Percentiles rank a stretch among this genome's conserved stretches.
Evolutionary conservation across 2,329 filamentous ascomycete genomes (phyloP).

Genomic region (Colletotrichum tabaci): DNA sequence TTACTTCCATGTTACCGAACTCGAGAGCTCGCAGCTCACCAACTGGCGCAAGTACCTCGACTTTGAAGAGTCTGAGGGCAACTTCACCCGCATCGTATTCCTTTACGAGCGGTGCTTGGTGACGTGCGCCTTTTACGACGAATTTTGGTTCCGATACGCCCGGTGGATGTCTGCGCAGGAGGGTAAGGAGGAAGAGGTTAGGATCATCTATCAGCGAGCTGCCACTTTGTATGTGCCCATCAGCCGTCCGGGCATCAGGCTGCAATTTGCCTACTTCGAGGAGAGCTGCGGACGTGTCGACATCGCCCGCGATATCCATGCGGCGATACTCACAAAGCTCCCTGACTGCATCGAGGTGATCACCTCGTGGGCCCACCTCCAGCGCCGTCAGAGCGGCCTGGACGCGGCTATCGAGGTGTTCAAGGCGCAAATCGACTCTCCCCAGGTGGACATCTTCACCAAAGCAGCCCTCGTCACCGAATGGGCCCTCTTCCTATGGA

Average conservation of each 20-base stretch:
- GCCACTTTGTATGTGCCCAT: constrained; percentile 89
- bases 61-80: constrained; percentile 90
- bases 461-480: constrained; percentile 91
- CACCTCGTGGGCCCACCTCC: constrained; percentile 87
- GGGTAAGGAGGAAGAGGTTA: constrained; percentile 88
- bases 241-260: constrained; percentile 83
- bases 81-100: constrained; percentile 81
- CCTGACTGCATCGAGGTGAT: constrained; percentile 91
- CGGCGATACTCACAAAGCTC: constrained; percentile 81
- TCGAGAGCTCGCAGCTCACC: constrained; percentile 85
- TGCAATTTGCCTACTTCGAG: constrained; percentile 96
- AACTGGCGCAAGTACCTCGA: constrained; percentile 99
- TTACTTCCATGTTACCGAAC: constrained; percentile 95
- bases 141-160: constrained; percentile 98
- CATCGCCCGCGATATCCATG: constrained; percentile 87
- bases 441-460: constrained; percentile 80
- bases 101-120: constrained; percentile 95
- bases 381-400: constrained; percentile 85
- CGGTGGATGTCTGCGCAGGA: constrained; percentile 91
- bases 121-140: constrained; percentile 94
- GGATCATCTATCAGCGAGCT: constrained; percentile 92
- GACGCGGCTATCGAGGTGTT: constrained; percentile 89
- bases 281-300: constrained; percentile 84
- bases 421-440: constrained; percentile 83
- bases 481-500: constrained; percentile 91